Percentiles rank a stretch among this genome's conserved stretches.
Evolutionary conservation across 768 basidiomycete genomes (phyloP).

Genomic region (Boletus speciosus): DNA sequence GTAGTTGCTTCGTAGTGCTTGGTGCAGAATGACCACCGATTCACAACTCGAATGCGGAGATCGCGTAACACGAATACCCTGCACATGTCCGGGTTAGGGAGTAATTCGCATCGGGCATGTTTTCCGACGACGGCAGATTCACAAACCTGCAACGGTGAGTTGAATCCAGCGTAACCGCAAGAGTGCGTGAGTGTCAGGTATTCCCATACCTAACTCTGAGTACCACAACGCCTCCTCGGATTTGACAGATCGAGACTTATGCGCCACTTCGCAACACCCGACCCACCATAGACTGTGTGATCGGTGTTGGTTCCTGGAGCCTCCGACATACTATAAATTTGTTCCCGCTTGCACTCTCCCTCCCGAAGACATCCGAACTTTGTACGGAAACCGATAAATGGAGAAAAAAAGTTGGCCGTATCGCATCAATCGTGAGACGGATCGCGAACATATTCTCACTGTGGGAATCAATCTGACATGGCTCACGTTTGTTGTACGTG

Average conservation of each 20-base stretch:
- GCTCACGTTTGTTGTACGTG: no score
- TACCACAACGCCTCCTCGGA: slow-evolving; percentile 17
- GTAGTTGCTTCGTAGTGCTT: neutral
- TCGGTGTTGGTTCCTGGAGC: slow-evolving; percentile 30
- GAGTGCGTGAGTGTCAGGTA: slow-evolving; percentile 39
- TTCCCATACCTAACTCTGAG: slow-evolving; percentile 25
- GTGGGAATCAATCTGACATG: no score
- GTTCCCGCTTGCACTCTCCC: slow-evolving; percentile 16
- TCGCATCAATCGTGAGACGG: no score
- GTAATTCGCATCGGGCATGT: slow-evolving; percentile 32
- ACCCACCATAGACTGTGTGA: no score
- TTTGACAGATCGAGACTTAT: neutral
- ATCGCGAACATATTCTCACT: no score
- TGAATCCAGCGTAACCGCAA: slow-evolving; percentile 68
- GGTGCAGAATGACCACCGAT: neutral
- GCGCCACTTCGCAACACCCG: neutral
- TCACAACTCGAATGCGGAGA: neutral
- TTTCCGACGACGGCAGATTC: slow-evolving; percentile 75
- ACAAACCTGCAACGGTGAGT: slow-evolving; percentile 89
- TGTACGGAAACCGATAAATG: no score
- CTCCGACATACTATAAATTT: slow-evolving; percentile 7
- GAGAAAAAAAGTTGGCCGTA: no score
- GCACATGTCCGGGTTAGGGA: no score
- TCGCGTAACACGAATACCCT: neutral
- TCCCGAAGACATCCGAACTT: neutral